Evolutionary conservation across 257 asterid species (phyloP).

Genomic region (Fraxinus pennsylvanica): DNA sequence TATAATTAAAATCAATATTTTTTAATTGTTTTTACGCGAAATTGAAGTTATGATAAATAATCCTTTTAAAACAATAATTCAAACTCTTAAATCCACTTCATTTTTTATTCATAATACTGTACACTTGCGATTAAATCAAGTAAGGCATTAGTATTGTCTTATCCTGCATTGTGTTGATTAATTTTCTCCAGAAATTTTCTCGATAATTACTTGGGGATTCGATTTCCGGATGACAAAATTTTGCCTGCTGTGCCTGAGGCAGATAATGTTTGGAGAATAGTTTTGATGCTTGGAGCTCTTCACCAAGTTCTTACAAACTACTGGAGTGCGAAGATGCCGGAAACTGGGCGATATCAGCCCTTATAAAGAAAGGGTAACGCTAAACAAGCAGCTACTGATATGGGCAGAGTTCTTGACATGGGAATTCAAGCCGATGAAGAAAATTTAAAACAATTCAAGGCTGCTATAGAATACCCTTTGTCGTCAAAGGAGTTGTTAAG

Average conservation of each 20-base stretch:
- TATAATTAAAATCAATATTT: too few relatives aligned
- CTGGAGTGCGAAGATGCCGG: constrained; percentile 30
- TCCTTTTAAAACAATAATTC: too few relatives aligned
- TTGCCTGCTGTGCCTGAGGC: constrained; percentile 12
- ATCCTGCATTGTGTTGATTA: too few relatives aligned
- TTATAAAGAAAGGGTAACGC: constrained; percentile 17
- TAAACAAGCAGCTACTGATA: constrained; percentile 24
- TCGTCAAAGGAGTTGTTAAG: background rate
- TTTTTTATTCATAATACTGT: too few relatives aligned
- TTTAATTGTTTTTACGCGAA: too few relatives aligned
- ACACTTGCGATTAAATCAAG: too few relatives aligned
- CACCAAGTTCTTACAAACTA: constrained; percentile 18
- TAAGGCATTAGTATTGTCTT: too few relatives aligned
- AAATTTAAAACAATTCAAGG: background rate
- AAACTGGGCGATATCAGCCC: constrained; percentile 29
- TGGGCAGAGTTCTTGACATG: constrained; percentile 17
- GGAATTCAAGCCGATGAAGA: constrained; percentile 21
- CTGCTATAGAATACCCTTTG: background rate
- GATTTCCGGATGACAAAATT: background rate
- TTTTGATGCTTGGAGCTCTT: constrained; percentile 17
- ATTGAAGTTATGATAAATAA: too few relatives aligned
- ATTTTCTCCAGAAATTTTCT: too few relatives aligned
- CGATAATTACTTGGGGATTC: too few relatives aligned
- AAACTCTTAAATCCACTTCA: too few relatives aligned
- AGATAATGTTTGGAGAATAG: constrained; percentile 25